Evolutionary conservation across 306 rosid genomes (phyloP).

Genomic region (Hippophae rhamnoides): DNA sequence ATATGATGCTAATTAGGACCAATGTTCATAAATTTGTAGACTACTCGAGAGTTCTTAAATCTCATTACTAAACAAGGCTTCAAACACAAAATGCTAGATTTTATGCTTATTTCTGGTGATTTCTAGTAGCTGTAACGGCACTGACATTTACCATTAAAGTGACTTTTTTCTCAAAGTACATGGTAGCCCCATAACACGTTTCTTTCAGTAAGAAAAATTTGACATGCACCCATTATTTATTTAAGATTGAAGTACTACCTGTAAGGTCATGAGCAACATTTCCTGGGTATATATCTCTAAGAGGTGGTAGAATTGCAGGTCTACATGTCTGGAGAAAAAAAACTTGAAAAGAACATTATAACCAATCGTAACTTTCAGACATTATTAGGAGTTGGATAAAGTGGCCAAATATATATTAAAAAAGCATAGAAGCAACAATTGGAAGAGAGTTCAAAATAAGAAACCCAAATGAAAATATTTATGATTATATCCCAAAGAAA

Average conservation of each 20-base stretch:
- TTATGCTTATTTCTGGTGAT: too few species aligned
- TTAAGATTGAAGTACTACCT: conserved; percentile 45
- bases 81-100: too few species aligned
- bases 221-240: conserved; percentile 4
- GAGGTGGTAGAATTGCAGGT: conserved; percentile 92
- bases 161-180: neutral
- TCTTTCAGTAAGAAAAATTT: neutral
- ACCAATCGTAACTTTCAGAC: neutral
- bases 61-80: too few species aligned
- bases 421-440: too few species aligned
- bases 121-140: neutral
- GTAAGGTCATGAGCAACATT: conserved; percentile 65
- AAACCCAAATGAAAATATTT: too few species aligned
- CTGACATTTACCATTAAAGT: neutral
- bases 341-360: conserved; percentile 6
- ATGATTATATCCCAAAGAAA: too few species aligned
- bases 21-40: too few species aligned
- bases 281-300: conserved; percentile 60
- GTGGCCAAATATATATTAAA: too few species aligned
- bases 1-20: too few species aligned
- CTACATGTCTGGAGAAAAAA: conserved; percentile 58
- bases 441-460: too few species aligned
- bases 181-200: neutral
- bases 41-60: too few species aligned
- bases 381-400: too few species aligned